phyloP scores from a whole-genome alignment of 768 basidiomycete species.

The Omphalotus guepiniiformis region DNA sequence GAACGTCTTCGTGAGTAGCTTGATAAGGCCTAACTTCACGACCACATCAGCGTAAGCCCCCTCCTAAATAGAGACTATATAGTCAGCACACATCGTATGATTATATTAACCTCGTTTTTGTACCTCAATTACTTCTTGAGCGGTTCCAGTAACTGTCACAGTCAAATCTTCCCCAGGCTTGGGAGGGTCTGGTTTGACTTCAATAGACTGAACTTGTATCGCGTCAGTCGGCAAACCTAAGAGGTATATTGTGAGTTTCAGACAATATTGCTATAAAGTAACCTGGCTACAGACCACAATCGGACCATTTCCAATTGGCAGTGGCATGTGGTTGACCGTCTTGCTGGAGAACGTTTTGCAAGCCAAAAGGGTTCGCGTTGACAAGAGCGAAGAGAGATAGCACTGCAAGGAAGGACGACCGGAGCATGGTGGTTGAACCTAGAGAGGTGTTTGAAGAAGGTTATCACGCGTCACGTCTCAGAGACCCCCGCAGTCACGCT shows the following conservation, averaged over 20 bases:
- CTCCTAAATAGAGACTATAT: slow-evolving; percentile 44
- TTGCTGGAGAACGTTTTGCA: slow-evolving; percentile 22
- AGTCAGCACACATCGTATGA: not conserved
- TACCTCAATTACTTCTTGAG: slow-evolving; percentile 63
- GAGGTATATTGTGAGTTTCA: slow-evolving; percentile 8
- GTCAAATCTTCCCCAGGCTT: slow-evolving; percentile 83
- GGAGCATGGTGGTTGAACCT: slow-evolving; percentile 18
- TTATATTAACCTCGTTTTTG: slow-evolving; percentile 14
- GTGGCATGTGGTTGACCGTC: slow-evolving; percentile 25
- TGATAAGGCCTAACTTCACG: slow-evolving; percentile 93
- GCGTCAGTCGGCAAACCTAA: slow-evolving; percentile 42
- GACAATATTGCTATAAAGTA: not conserved
- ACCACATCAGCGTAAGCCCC: slow-evolving; percentile 87
- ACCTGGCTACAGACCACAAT: slow-evolving; percentile 65
- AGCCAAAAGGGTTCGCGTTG: slow-evolving; percentile 16
- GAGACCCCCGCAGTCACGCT: too few species aligned
- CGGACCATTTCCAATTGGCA: slow-evolving; percentile 57
- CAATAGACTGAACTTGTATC: slow-evolving; percentile 67
- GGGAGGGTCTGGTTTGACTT: slow-evolving; percentile 83
- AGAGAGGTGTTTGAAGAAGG: slow-evolving; percentile 7
- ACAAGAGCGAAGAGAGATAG: slow-evolving; percentile 12
- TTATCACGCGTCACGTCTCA: too few species aligned
- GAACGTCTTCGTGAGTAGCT: slow-evolving; percentile 77
- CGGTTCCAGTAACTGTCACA: slow-evolving; percentile 69
- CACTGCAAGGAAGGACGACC: slow-evolving; percentile 20